Percentiles rank a stretch among this genome's conserved stretches.
Evolutionary conservation across 352 stramenopile species (phyloP).

Genomic region (Globisporangium emineosum): DNA sequence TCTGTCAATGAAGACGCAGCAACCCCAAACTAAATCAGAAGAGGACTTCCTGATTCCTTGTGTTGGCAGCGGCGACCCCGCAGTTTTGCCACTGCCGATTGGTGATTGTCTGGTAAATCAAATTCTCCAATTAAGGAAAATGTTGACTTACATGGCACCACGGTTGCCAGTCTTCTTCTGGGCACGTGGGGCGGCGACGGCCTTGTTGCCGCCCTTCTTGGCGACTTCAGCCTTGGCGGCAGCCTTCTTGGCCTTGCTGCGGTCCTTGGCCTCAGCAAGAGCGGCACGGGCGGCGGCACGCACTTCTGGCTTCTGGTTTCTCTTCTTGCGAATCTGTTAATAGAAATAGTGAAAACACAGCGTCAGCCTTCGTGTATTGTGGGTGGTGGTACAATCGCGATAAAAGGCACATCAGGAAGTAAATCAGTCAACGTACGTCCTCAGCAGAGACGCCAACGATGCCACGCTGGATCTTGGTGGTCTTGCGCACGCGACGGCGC

Average conservation of each 20-base stretch:
- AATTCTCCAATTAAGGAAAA: slow-evolving; percentile 12
- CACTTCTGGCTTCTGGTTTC: slow-evolving; percentile 94
- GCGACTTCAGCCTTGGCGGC: slow-evolving; percentile 51
- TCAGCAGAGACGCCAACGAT: slow-evolving; percentile 96
- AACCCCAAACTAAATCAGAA: slow-evolving; percentile 12
- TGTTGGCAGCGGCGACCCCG: slow-evolving; percentile 5
- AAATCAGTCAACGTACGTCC: slow-evolving; percentile 59
- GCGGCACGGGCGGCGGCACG: slow-evolving; percentile 89
- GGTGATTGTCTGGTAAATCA: slow-evolving; percentile 7
- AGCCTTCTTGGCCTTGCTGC: slow-evolving; percentile 86
- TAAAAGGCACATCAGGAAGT: neutral
- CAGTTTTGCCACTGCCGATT: slow-evolving; percentile 5
- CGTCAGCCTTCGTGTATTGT: slow-evolving; percentile 1
- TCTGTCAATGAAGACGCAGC: slow-evolving; percentile 1
- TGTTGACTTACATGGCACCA: slow-evolving; percentile 73
- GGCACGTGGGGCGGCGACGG: slow-evolving; percentile 55
- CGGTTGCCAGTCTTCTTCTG: slow-evolving; percentile 91
- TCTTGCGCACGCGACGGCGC: slow-evolving; percentile 88
- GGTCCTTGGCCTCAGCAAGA: slow-evolving; percentile 85
- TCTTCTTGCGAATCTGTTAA: slow-evolving; percentile 95
- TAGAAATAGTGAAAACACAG: neutral
- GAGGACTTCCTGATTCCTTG: slow-evolving; percentile 9
- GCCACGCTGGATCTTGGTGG: slow-evolving; percentile 96
- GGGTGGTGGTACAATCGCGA: too few relatives aligned
- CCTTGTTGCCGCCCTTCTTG: slow-evolving; percentile 68